Evolutionary conservation across 2,329 filamentous ascomycete genomes (phyloP), one percentile per base, ranked within the genome.

Genomic region (Colletotrichum lini): DNA sequence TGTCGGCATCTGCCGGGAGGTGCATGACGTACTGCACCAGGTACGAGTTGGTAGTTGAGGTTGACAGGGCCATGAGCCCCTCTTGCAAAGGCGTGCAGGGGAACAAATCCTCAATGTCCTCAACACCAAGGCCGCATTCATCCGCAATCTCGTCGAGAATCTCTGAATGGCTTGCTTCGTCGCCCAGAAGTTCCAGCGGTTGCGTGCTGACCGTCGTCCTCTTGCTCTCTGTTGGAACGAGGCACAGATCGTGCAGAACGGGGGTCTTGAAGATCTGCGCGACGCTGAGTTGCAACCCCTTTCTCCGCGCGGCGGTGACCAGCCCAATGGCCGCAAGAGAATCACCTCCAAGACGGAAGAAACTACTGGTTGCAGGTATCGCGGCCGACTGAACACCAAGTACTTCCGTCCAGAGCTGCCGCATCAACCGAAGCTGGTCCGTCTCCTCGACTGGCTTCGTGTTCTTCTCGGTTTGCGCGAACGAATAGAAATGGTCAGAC

Each of bases 321-420:
- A 77, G 53, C n/a, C 67, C 73, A 56, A 79, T 79, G 18, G 77
- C 75, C 1, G 68, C 67, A 18, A 78, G 61, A 1, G 78, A 79
- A 67, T 78, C 74, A 2, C 77, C 73, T 3, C 74, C 76, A 0
- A 77, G 67, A 2, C 70, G 65, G 12, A 79, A 74, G 63, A 79
- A 79, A 61, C 70, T 74, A 45, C 73, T 73, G 40, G 70, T 68
- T 6, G 79, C 18, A n/a, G 30, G 18, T 38, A 73, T 58, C 6
- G 42, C 21, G 44, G 35, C 50, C n/a, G 53, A 8, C 12, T 54
- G 47, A 0, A 71, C 18, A 4, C 68, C 68, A 1, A 73, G 58
- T 2, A 67, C 67, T 38, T 61, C 63, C 12, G 23, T 58, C 61
- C 67, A 67, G 6, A 71, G 45, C 7, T 62, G 57, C 30, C 58